A percentile compares a stretch with the other conserved stretches of the same genome.
phyloP scores from a whole-genome alignment of 495 filamentous ascomycete species.

The Xylaria grammica region DNA sequence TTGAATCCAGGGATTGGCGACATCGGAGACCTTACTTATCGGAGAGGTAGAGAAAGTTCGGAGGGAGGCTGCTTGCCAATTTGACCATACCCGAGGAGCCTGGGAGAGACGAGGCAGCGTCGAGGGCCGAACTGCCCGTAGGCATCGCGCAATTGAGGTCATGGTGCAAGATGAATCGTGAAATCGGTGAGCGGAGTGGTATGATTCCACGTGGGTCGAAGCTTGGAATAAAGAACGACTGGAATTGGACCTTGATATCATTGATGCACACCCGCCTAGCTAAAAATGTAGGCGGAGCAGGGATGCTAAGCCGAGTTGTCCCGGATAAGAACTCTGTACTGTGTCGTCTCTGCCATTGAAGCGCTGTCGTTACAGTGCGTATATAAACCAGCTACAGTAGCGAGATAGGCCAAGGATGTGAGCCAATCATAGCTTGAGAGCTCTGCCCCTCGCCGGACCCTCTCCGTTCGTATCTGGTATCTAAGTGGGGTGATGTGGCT shows the following conservation, averaged over 20 bases:
- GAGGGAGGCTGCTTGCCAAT: constrained; percentile 34
- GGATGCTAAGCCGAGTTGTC: constrained; percentile 15
- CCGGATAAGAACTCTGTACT: constrained; percentile 15
- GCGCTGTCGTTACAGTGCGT: not conserved
- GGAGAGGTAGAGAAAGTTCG: constrained; percentile 51
- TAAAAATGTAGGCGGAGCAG: not conserved
- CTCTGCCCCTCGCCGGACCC: not conserved
- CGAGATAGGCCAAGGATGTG: not conserved
- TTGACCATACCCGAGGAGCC: constrained; percentile 36
- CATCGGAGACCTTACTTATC: constrained; percentile 48
- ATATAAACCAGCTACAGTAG: not conserved
- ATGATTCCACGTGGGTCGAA: constrained; percentile 33
- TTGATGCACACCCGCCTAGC: constrained; percentile 3
- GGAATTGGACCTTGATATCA: constrained; percentile 17
- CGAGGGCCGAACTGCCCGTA: constrained; percentile 49
- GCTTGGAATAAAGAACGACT: constrained; percentile 22
- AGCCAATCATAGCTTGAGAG: constrained; percentile 4
- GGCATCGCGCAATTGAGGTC: constrained; percentile 56
- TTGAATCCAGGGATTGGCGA: constrained; percentile 26
- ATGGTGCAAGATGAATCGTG: constrained; percentile 33
- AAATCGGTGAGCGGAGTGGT: constrained; percentile 30
- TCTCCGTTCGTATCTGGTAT: too few species aligned
- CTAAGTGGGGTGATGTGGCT: constrained; percentile 6
- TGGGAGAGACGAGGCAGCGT: constrained; percentile 43
- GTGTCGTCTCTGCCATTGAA: not conserved